Evolutionary conservation across 331 rosid genomes (phyloP), one percentile per base, ranked within the genome.

Genomic region (Quercus phellos): DNA sequence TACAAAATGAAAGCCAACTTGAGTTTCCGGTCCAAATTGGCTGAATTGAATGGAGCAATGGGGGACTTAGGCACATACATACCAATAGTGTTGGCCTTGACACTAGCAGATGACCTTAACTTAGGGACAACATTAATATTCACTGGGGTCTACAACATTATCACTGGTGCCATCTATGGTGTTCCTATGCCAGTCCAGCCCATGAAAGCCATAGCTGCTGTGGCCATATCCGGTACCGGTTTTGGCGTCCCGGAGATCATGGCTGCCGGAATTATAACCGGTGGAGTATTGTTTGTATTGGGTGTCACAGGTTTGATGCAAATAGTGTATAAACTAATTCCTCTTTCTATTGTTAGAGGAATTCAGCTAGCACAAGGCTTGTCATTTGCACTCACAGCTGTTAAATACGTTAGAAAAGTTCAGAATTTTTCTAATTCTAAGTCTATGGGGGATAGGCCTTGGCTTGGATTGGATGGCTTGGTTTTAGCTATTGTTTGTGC

Each of bases 151-250:
- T 92, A 89, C 83, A 94, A 94, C 85, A 72, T 91, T 60, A 19
- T 94, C 77, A 94, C 97, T 2, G 97, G 97, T 2, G 87, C 89
- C 35, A 77, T 94, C 9, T 94, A 94, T 18, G 97, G 97, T 13
- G 98, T 94, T 16, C 98, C 98, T 5, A 92, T 94, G 98, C 98
- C 98, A 0, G 97, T 94, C 58, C 98, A 94, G 64, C 98, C 97
- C 55, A 94, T 94, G 97, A 94, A 94, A 61, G 76, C 97, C 38
- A 92, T 92, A 27, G 97, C 96, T 3, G 97, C 98, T 26, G 89
- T 64, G 0, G 93, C 98, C 27, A 77, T 92, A 18, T 55, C 94
- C 0, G 87, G 86, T 21, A 2, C 91, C 8, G 30, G 77, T 6
- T 94, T 94, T 30, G 83, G 82, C 4, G 72, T 90, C 13, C 92